These are phyloP conservation scores for Yarrowia sp. DNA, from an alignment of 805 yeast genomes.

Conservation along the genomic window DNA sequence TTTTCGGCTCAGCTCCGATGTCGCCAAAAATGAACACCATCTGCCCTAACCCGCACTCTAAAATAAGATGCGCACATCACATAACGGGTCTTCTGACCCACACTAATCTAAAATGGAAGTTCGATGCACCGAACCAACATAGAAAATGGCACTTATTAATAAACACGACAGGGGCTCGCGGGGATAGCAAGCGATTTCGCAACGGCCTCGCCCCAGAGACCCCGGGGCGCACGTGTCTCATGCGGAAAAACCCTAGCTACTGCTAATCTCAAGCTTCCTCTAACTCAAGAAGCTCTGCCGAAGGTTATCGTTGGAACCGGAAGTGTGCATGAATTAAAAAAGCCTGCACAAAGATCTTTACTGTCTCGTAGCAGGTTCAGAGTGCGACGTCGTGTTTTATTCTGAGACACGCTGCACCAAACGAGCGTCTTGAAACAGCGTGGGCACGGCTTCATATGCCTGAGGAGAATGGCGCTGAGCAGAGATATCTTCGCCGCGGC, in stretches of 20 bases:
- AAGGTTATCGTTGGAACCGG: neutral
- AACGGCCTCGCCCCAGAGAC: too few species aligned
- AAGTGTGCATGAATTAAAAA: neutral
- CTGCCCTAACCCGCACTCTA: neutral
- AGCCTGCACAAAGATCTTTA: neutral
- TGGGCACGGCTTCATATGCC: too few species aligned
- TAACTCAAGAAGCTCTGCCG: neutral
- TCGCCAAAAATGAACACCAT: neutral
- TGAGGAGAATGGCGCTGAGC: too few species aligned
- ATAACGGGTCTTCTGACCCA: slow-evolving; percentile 17
- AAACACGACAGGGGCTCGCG: too few species aligned
- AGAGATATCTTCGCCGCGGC: too few species aligned
- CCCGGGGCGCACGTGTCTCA: neutral
- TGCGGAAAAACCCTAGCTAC: neutral
- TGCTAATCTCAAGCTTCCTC: neutral
- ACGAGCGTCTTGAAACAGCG: neutral
- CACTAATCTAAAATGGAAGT: slow-evolving; percentile 17
- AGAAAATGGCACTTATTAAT: neutral
- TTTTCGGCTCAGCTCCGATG: neutral
- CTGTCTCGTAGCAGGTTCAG: too few species aligned
- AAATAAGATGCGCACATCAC: slow-evolving; percentile 1
- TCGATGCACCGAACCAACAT: slow-evolving; percentile 17
- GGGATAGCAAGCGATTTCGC: too few species aligned
- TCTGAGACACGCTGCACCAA: neutral
- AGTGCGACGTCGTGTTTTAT: neutral